phyloP scores from a whole-genome alignment of 768 basidiomycete species.

The Termitomyces sp. region DNA sequence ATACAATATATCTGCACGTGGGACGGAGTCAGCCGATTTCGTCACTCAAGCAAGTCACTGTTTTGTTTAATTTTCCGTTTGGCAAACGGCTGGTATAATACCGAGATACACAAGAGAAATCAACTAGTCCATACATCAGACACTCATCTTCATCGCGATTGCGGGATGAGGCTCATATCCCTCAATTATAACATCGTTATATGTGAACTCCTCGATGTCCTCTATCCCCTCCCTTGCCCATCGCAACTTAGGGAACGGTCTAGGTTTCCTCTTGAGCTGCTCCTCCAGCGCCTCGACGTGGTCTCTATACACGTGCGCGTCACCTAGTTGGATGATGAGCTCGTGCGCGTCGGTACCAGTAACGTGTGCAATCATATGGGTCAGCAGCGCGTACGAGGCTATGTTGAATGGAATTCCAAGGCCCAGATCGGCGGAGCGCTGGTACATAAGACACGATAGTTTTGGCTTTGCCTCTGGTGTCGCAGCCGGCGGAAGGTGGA shows the following conservation, averaged over 20 bases:
- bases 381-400: conserved; percentile 95
- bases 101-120: background rate
- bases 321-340: conserved; percentile 92
- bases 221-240: conserved; percentile 62
- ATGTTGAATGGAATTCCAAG: conserved; percentile 99
- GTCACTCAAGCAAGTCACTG: no score
- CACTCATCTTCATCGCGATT: conserved; percentile 97
- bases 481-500: conserved; percentile 67
- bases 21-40: no score
- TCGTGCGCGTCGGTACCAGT: conserved; percentile 85
- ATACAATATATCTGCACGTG: background rate
- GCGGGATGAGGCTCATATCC: conserved; percentile 80
- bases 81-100: background rate
- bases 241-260: conserved; percentile 73
- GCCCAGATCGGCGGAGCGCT: conserved; percentile 94
- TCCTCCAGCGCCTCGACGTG: conserved; percentile 83
- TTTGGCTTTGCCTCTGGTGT: conserved; percentile 50
- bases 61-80: no score
- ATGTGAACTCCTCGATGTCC: conserved; percentile 76
- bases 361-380: conserved; percentile 95
- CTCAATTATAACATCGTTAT: conserved; percentile 79
- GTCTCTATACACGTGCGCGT: conserved; percentile 94
- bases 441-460: conserved; percentile 95
- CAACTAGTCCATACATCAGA: conserved; percentile 29
- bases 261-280: conserved; percentile 76